phyloP scores from a whole-genome alignment of 768 basidiomycete species.

The Panaeolus papilionaceus region DNA sequence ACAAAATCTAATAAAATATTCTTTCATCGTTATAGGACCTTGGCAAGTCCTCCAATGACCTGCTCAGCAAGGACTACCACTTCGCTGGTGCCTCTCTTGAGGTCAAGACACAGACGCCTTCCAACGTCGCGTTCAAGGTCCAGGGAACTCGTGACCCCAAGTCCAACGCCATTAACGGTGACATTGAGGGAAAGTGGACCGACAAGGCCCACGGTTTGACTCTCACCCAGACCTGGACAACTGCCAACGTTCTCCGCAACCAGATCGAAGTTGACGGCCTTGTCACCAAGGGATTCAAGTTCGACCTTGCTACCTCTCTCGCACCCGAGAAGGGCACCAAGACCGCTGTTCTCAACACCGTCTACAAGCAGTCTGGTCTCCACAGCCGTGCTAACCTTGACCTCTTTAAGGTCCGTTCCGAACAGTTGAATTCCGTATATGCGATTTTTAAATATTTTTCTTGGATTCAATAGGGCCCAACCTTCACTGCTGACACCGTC shows the following conservation, averaged over 20 bases:
- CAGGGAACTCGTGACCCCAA: constrained; percentile 82
- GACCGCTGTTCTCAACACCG: constrained; percentile 79
- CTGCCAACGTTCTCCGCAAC: constrained; percentile 89
- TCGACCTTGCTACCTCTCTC: constrained; percentile 86
- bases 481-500: constrained; percentile 95
- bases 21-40: constrained; percentile 68
- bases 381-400: constrained; percentile 93
- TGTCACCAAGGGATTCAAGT: constrained; percentile 96
- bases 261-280: constrained; percentile 96
- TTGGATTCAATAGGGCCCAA: constrained; percentile 85
- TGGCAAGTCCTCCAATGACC: constrained; percentile 97
- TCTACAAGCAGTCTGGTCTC: constrained; percentile 96
- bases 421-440: constrained; percentile 12
- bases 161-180: constrained; percentile 76
- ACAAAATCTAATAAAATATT: constrained; percentile 2
- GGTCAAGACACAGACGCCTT: constrained; percentile 89
- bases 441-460: constrained; percentile 18
- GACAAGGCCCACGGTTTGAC: constrained; percentile 93
- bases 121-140: constrained; percentile 93
- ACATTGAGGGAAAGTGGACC: constrained; percentile 94
- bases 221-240: constrained; percentile 96
- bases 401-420: constrained; percentile 81
- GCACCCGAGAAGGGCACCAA: constrained; percentile 88
- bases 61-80: constrained; percentile 92
- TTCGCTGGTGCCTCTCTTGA: constrained; percentile 76